Base-by-base conservation (phyloP, 768 basidiomycete genomes). In the Hemileccinum rubropunctum region DNA sequence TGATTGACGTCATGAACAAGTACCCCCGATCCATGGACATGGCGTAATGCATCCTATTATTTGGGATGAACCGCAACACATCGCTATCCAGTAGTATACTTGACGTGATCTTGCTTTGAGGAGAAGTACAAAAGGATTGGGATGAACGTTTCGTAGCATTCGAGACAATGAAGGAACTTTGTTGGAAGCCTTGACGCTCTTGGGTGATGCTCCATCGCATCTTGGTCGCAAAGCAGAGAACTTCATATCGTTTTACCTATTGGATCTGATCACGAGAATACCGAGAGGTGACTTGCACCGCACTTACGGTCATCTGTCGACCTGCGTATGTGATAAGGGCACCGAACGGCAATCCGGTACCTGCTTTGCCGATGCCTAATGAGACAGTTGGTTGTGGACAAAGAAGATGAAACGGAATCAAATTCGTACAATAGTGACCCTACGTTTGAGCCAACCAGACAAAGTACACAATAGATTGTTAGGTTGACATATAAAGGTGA, bases 221-320 rank as follows among this genome's bases (percentile, higher is more conserved):
- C 37, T 47, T 41, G 4, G 26, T 46, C 1, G 66, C 65, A 17
- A 65, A 67, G 40, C 63, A 68, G 37, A 65, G 63, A 32, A 65
- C 57, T 40, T 67, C 65, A 48, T 67, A 65, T 2, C 39, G 55
- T 27, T 57, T 60, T 18, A 60, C 58, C 64, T 65, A 28, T 27
- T 14, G 32, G n/a, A 44, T 13, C 32, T 28, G 20, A 32, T 41
- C 30, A 42, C 34, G 34, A 36, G n/a, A 37, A 1, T 13, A 36
- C 20, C 15, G 30, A 35, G 17, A 32, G 12, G 10, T 1, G n/a
- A 44, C 5, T 34, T 8, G 28, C 5, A 23, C 18, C 11, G 9
- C 6, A 51, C 58, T 48, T 27, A 67, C 64, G 11, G 58, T 67
- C 43, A 67, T 39, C 32, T 65, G 60, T 38, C 51, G 56, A 21